phyloP scores from a whole-genome alignment of 129 eudicot species.

The Centaurea solstitialis region DNA sequence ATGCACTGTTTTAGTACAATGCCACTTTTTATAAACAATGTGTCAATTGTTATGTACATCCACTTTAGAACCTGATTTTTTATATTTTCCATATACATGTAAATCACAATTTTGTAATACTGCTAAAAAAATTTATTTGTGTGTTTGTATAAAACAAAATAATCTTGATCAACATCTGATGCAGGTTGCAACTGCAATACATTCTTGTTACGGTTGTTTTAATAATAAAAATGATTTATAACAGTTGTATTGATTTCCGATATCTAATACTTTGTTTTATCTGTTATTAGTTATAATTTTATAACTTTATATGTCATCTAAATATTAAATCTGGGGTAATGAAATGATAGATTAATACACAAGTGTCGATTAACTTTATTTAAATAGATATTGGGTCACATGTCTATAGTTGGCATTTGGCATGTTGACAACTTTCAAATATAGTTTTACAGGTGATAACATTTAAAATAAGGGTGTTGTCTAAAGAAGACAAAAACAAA shows the following conservation, averaged over 20 bases:
- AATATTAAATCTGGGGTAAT: neutral
- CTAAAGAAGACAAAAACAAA: constrained; percentile 5
- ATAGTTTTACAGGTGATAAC: neutral
- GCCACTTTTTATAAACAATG: too few species aligned
- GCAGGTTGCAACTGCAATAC: too few species aligned
- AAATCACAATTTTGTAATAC: neutral
- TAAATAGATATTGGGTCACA: constrained; percentile 20
- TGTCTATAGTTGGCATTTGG: constrained; percentile 32
- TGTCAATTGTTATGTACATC: too few species aligned
- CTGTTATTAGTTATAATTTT: neutral
- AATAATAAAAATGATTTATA: neutral
- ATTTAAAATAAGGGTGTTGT: neutral
- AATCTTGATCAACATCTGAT: too few species aligned
- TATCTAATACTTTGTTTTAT: constrained; percentile 1
- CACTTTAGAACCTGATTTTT: too few species aligned
- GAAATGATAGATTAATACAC: neutral
- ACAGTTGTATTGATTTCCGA: neutral
- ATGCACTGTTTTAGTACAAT: too few species aligned
- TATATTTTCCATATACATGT: neutral
- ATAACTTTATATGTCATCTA: neutral
- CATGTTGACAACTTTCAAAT: constrained; percentile 27
- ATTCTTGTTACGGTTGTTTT: neutral
- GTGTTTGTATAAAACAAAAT: too few species aligned
- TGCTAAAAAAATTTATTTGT: neutral
- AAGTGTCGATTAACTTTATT: constrained; percentile 14